These are phyloP conservation scores for Cercospora sp. DNA, from an alignment of 2,329 filamentous ascomycete species.

Conservation along the genomic window DNA sequence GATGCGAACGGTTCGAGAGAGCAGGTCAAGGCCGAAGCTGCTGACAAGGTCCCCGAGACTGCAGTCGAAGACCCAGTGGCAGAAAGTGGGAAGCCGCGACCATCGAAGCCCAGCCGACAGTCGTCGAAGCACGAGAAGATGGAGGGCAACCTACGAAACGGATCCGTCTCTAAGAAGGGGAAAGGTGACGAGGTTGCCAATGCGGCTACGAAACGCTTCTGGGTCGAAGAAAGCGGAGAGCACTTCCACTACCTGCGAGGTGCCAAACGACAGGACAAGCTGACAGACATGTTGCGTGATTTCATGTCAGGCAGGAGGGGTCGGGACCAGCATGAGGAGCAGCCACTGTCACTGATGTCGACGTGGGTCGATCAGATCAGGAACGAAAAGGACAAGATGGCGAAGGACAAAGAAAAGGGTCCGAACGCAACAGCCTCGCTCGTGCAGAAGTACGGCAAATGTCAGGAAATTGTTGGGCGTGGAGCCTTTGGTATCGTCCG, in stretches of 20 bases:
- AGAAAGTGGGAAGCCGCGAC: slow-evolving; percentile 24
- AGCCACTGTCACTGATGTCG: slow-evolving; percentile 88
- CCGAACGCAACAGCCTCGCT: slow-evolving; percentile 74
- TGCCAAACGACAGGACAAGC: slow-evolving; percentile 88
- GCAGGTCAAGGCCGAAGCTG: slow-evolving; percentile 14
- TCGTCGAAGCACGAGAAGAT: slow-evolving; percentile 36
- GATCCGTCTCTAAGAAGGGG: slow-evolving; percentile 37
- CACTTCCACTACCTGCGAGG: slow-evolving; percentile 90
- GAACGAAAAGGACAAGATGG: slow-evolving; percentile 75
- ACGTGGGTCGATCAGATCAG: slow-evolving; percentile 94
- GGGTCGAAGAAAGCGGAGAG: slow-evolving; percentile 62
- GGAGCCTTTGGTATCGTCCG: slow-evolving; percentile 96
- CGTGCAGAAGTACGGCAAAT: slow-evolving; percentile 97
- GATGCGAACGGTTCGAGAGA: slow-evolving; percentile 34
- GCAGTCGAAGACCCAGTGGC: slow-evolving; percentile 32
- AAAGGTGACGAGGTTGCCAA: slow-evolving; percentile 32
- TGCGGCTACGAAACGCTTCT: slow-evolving; percentile 51
- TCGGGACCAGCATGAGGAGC: slow-evolving; percentile 68
- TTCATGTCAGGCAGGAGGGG: slow-evolving; percentile 74
- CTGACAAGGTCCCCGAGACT: slow-evolving; percentile 16
- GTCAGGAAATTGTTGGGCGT: slow-evolving; percentile 92
- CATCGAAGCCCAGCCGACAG: slow-evolving; percentile 33
- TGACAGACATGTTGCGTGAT: slow-evolving; percentile 86
- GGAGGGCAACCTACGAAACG: slow-evolving; percentile 29
- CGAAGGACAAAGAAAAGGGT: slow-evolving; percentile 73